Evolutionary conservation across 805 yeast species (phyloP), one percentile per base, ranked within the genome.

Genomic region (Saturnispora bothae): DNA sequence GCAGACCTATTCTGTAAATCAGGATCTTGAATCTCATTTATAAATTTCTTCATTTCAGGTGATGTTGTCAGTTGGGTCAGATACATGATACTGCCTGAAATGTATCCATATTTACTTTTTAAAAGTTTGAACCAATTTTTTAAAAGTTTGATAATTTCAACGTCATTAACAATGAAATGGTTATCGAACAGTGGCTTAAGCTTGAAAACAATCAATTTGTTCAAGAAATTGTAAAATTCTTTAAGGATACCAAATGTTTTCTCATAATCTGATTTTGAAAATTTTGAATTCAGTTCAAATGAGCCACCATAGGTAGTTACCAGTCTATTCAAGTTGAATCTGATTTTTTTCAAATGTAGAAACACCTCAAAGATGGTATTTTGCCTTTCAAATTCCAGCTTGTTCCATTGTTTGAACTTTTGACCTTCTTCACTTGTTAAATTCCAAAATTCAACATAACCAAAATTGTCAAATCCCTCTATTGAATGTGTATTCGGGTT

Each of bases 321-420:
- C 46, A 57, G 45, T 34, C 61, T 39, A 29, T 49, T 48, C 34
- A 54, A 35, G 28, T 57, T 57, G 25, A 47, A 41, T 21, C 56
- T 34, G 22, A 53, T 47, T 40, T 49, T 50, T 20, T 48, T 48
- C 19, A 57, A 39, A 20, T 53, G 39, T 7, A 44, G 35, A 23
- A 48, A 57, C 5, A 50, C 40, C 36, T 57, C 62, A 43, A 56
- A 56, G n/a, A 57, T 38, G 13, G 50, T 42, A 26, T 50, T 54
- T 42, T 57, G 61, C 23, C 51, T 46, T 21, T 53, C 51, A 31
- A 50, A 55, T 38, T 53, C 56, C 6, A 40, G 31, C 10, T 47
- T 32, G 22, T 52, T 47, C 62, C 62, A 57, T 1, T 42, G 37
- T 18, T 32, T 47, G 10, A 52, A 40, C 2, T 29, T 31, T 21